Evolutionary conservation across 306 rosid species (phyloP).

Genomic region (Cicer yamashitae): DNA sequence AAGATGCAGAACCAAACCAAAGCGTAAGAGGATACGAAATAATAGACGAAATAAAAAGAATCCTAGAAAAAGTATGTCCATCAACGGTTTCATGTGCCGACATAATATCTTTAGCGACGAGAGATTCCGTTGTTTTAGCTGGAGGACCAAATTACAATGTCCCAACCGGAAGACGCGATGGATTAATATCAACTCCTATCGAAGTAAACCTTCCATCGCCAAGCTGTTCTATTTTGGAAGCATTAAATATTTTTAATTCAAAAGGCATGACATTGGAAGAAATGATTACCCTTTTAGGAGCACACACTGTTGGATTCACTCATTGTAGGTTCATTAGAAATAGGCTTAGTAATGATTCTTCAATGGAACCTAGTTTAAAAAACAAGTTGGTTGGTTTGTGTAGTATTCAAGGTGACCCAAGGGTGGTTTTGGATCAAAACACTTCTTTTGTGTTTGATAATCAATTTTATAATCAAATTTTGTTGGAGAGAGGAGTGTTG

Average conservation of each 20-base stretch:
- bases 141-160: constrained; percentile 59
- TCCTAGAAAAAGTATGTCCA: constrained; percentile 57
- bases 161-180: constrained; percentile 60
- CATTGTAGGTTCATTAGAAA: constrained; percentile 55
- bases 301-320: constrained; percentile 62
- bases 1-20: constrained; percentile 48
- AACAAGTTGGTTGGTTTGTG: constrained; percentile 35
- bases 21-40: constrained; percentile 57
- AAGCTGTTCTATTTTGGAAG: constrained; percentile 18
- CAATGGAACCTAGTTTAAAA: constrained; percentile 52
- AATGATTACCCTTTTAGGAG: constrained; percentile 72
- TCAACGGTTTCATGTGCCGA: constrained; percentile 67
- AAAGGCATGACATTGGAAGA: constrained; percentile 52
- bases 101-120: constrained; percentile 62
- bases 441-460: constrained; percentile 55
- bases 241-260: constrained; percentile 24
- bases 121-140: constrained; percentile 55
- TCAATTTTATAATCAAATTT: constrained; percentile 47
- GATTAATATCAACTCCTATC: constrained; percentile 27
- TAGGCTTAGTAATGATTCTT: constrained; percentile 49
- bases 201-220: constrained; percentile 57
- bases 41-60: constrained; percentile 54
- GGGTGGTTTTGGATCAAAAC: constrained; percentile 57
- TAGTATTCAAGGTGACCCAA: not conserved
- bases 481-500: constrained; percentile 51